Conservation (phyloP, 2,329 filamentous ascomycete genomes). For the Acrocalymma vagum region DNA sequence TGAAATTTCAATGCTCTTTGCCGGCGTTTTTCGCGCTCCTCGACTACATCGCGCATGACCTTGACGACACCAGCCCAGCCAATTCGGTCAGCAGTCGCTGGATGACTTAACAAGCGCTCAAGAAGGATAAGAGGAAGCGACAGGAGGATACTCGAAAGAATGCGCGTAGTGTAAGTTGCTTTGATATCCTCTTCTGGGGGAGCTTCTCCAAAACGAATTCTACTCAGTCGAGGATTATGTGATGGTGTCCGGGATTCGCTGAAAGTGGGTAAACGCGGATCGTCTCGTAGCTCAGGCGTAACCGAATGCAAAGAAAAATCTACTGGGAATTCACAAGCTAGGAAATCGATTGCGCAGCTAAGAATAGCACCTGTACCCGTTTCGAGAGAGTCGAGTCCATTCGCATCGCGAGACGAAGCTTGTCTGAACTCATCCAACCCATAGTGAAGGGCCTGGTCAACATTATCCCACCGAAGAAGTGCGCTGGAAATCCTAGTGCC, state of each 20-base stretch:
- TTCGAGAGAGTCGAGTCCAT: slow-evolving; percentile 55
- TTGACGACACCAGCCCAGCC: slow-evolving; percentile 49
- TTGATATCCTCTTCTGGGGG: slow-evolving; percentile 54
- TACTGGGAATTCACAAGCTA: slow-evolving; percentile 66
- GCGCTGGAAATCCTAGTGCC: slow-evolving; percentile 68
- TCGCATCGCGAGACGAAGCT: slow-evolving; percentile 13
- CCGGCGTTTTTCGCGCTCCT: slow-evolving; percentile 53
- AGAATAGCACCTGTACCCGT: slow-evolving; percentile 65
- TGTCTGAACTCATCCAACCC: slow-evolving; percentile 56
- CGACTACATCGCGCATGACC: slow-evolving; percentile 52
- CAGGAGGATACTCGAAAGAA: slow-evolving; percentile 72
- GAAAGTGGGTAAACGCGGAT: slow-evolving; percentile 56
- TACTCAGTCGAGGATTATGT: slow-evolving; percentile 64
- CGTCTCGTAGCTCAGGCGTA: slow-evolving; percentile 56
- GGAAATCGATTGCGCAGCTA: slow-evolving; percentile 64
- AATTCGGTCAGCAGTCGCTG: slow-evolving; percentile 58
- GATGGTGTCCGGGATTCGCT: slow-evolving; percentile 44
- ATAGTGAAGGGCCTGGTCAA: slow-evolving; percentile 70
- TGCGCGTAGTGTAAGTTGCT: slow-evolving; percentile 51
- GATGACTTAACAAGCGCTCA: slow-evolving; percentile 71
- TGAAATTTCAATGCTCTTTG: slow-evolving; percentile 41
- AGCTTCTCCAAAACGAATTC: slow-evolving; percentile 77
- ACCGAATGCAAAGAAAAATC: slow-evolving; percentile 67
- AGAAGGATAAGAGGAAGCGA: slow-evolving; percentile 75
- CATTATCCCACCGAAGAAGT: slow-evolving; percentile 68